A percentile compares a stretch with the other conserved stretches of the same genome.
phyloP scores from a whole-genome alignment of 805 yeast species.

The Saturnispora hagleri region DNA sequence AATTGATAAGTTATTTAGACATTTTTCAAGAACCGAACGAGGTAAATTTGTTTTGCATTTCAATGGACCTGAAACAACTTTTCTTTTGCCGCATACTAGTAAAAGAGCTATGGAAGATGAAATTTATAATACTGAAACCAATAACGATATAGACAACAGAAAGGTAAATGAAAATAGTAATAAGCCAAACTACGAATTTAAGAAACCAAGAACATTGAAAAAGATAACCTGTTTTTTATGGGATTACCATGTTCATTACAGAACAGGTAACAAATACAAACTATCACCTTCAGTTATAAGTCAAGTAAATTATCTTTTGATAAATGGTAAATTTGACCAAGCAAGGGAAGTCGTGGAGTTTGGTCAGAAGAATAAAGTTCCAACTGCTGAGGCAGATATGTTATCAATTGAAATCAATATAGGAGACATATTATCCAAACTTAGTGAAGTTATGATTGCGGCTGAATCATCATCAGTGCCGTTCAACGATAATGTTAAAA shows the following conservation, averaged over 20 bases:
- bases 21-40: slow-evolving; percentile 1
- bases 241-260: slow-evolving; percentile 1
- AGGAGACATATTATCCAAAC: slow-evolving; percentile 1
- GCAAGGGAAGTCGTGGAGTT: not conserved
- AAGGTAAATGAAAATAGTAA: not conserved
- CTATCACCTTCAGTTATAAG: not conserved
- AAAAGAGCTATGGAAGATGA: not conserved
- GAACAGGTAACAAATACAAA: slow-evolving; percentile 2
- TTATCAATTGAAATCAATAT: not conserved
- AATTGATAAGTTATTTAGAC: slow-evolving; percentile 1
- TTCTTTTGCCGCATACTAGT: not conserved
- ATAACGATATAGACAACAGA: not conserved
- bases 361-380: not conserved
- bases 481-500: not conserved
- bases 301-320: not conserved
- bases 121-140: not conserved
- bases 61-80: slow-evolving; percentile 4
- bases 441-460: slow-evolving; percentile 1
- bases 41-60: not conserved
- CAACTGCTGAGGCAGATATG: not conserved
- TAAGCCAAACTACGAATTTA: not conserved
- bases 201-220: not conserved
- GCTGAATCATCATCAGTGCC: not conserved
- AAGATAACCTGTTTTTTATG: not conserved
- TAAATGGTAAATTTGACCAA: slow-evolving; percentile 3